Evolutionary conservation across 306 rosid species (phyloP), one percentile per base, ranked within the genome.

Genomic region (Castanea mollissima): DNA sequence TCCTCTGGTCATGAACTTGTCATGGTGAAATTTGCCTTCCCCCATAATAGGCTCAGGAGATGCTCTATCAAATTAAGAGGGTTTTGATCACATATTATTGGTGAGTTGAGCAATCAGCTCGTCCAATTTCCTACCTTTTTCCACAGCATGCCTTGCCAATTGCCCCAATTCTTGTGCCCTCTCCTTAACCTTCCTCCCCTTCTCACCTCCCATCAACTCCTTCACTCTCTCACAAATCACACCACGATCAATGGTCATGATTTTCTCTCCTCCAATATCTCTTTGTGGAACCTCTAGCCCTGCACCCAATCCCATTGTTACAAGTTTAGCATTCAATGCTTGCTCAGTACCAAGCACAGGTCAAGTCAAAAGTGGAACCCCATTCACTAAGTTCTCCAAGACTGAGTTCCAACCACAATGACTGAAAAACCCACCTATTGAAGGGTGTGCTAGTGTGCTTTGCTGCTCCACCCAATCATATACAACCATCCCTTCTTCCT

Each of bases 401-500:
- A 74, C 68, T 2, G 85, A 69, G 74, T 81, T 85, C 88, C 88
- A 74, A 21, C 83, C 88, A 31, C 88, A 81, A 18, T 78, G 85
- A 23, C 88, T 81, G 72, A 85, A 38, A 51, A 78, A 81, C 38
- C 85, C 85, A 0, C 73, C 79, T 0, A 75, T 46, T 20, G 76
- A 41, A 16, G 63, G 64, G 59, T 82, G 86, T 0, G 69, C 44
- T 32, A 85, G 56, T 34, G 82, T 72, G 6, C 57, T 32, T 7
- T 73, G 21, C 31, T 82, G 88, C 16, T 84, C 75, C 19, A 75
- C 81, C 78, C 80, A 85, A 31, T 77, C 75, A 6, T 71, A 31
- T 15, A 55, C 62, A 6, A 79, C 75, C 57, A 85, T 5, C 20
- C 86, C 81, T 32, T 31, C 71, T 13, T 35, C 65, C 60, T 44